These are phyloP conservation scores for Sugiyamaella lignohabitans DNA, from an alignment of 805 yeast species.

Conservation along the genomic window DNA sequence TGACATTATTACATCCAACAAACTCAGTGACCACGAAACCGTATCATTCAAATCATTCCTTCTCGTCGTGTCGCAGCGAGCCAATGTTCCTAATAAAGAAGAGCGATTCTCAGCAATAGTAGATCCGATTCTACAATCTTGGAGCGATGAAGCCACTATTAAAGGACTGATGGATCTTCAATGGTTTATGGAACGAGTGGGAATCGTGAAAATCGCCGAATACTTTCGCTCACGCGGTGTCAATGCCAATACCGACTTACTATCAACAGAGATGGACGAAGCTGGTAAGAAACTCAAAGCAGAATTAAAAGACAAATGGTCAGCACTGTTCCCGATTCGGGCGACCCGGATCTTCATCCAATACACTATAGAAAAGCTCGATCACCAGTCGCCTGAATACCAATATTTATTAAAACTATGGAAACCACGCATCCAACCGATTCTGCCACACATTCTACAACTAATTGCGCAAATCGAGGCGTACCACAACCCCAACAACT, in stretches of 20 bases:
- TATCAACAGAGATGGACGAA: conserved; percentile 83
- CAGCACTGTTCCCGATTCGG: conserved; percentile 87
- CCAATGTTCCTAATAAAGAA: conserved; percentile 56
- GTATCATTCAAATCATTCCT: conserved; percentile 91
- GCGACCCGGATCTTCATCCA: conserved; percentile 93
- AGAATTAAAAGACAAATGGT: conserved; percentile 85
- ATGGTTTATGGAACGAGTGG: conserved; percentile 98
- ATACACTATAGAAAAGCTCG: conserved; percentile 87
- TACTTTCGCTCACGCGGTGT: conserved; percentile 82
- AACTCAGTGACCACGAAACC: conserved; percentile 81
- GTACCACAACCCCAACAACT: conserved; percentile 87
- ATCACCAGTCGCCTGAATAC: conserved; percentile 71
- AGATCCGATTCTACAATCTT: conserved; percentile 84
- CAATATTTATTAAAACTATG: conserved; percentile 65
- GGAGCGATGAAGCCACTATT: conserved; percentile 89
- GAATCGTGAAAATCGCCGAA: conserved; percentile 87
- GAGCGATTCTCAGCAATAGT: conserved; percentile 81
- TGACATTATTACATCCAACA: conserved; percentile 56
- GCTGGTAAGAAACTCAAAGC: conserved; percentile 71
- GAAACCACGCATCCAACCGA: conserved; percentile 90
- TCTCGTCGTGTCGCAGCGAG: conserved; percentile 83
- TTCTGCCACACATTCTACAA: conserved; percentile 84
- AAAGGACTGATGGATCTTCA: conserved; percentile 84
- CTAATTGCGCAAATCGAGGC: conserved; percentile 86
- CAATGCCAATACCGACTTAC: conserved; percentile 63